Conservation (phyloP, 2,329 filamentous ascomycete genomes). For the Verticillium nubilum region DNA sequence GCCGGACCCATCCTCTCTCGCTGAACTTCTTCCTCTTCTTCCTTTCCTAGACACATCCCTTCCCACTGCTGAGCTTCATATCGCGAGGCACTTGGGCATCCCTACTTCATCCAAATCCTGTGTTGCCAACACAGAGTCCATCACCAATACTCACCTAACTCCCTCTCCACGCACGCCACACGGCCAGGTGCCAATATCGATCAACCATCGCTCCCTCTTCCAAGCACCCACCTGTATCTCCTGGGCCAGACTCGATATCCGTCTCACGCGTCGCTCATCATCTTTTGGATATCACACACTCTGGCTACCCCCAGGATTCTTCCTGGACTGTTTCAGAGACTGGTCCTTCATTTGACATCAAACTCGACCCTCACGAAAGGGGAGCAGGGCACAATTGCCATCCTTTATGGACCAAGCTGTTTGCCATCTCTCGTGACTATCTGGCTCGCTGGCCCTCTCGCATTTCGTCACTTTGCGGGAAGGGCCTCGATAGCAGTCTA, state of each 20-base stretch:
- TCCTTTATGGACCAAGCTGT: constrained; percentile 4
- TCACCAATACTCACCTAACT: neutral
- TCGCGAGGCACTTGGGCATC: neutral
- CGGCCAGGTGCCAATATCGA: neutral
- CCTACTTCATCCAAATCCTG: neutral
- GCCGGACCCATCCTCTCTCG: constrained; percentile 4
- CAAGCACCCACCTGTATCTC: neutral
- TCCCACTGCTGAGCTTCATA: neutral
- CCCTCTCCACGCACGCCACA: neutral
- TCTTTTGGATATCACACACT: neutral
- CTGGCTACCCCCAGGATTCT: constrained; percentile 2
- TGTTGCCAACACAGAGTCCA: neutral
- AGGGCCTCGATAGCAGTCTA: constrained; percentile 7
- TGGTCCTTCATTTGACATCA: constrained; percentile 1
- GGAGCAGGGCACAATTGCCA: constrained; percentile 1
- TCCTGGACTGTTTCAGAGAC: constrained; percentile 4
- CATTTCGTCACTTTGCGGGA: constrained; percentile 8
- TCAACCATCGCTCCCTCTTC: neutral
- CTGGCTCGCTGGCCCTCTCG: constrained; percentile 10
- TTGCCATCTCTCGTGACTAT: neutral
- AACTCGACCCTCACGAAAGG: neutral
- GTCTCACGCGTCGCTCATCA: constrained; percentile 7
- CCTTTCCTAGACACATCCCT: neutral
- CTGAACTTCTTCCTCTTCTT: constrained; percentile 5
- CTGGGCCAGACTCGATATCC: neutral